Evolutionary conservation across 768 basidiomycete species (phyloP), one percentile per base, ranked within the genome.

Genomic region (Hygrophorus russula): DNA sequence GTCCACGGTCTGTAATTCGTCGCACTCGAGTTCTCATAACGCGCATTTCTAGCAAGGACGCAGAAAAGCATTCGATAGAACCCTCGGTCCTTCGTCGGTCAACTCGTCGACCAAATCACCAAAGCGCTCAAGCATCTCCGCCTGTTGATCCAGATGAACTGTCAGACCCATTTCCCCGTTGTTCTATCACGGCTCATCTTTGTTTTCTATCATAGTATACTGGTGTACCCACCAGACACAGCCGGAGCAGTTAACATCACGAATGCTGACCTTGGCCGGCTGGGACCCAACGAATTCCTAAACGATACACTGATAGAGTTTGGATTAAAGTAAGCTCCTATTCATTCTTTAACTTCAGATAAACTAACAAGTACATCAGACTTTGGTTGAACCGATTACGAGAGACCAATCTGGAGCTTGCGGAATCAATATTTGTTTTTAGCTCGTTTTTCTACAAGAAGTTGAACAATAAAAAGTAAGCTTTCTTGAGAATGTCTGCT

Each of bases 381-480:
- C 65, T 80, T 11, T 88, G 86, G 82, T 67, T 82, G 8, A 70
- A 65, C 39, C 69, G 73, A 5, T 59, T 87, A 18, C 72, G 76
- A 48, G 62, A 58, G 30, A 62, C 54, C 29, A 56, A 82, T 48
- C 80, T 82, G 2, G 69, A 69, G 12, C 62, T 87, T 3, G 85
- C 78, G 1, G 72, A 79, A 2, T 73, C 86, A 51, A 70, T 93
- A 1, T 82, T 97, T 54, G 74, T 98, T 3, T 98, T 98, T 68
- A 98, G 82, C 59, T 93, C 93, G 0, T 99, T 97, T 64, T 98
- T 99, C 62, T 98, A 93, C 68, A 89, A 93, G 67, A 94, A 96
- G 60, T 63, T 99, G 19, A 82, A 81, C 46, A 72, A 73, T 42
- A 83, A 76, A 57, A 74, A 69, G 79, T 80, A 56, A 31, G 67